These are phyloP conservation scores for Coffea humblotiana DNA, from an alignment of 305 asterid species.

Conservation along the genomic window DNA sequence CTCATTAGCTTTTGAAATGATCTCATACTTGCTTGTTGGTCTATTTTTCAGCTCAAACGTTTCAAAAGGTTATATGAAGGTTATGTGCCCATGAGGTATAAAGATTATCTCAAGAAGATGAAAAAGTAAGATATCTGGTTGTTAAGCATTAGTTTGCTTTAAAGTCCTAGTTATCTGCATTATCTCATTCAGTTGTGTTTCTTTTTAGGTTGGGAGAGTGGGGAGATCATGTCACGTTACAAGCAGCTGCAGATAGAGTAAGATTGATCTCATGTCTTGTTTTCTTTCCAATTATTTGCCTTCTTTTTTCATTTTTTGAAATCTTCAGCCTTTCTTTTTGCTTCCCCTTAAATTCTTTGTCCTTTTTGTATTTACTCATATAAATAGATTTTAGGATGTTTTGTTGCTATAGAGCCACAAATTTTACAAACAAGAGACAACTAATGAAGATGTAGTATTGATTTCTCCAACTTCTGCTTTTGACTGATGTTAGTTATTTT, in stretches of 20 bases:
- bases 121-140: constrained; percentile 51
- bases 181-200: constrained; percentile 15
- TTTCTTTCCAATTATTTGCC: not conserved
- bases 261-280: constrained; percentile 26
- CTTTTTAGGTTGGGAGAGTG: constrained; percentile 73
- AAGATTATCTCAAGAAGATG: constrained; percentile 76
- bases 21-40: constrained; percentile 10
- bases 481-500: no score
- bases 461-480: not conserved
- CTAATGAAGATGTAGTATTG: not conserved
- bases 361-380: no score
- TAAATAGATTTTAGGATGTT: not conserved
- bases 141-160: constrained; percentile 9
- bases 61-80: constrained; percentile 71
- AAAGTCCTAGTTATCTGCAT: not conserved
- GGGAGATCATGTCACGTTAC: constrained; percentile 98
- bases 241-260: constrained; percentile 97
- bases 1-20: not conserved
- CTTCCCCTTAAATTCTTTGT: not conserved
- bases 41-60: constrained; percentile 66
- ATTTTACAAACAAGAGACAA: not conserved
- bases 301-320: not conserved
- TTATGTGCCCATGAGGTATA: constrained; percentile 91
- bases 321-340: not conserved
- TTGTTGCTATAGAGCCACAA: not conserved